Evolutionary conservation across 2,329 filamentous ascomycete species (phyloP).

Genomic region (Xylaria sp.): DNA sequence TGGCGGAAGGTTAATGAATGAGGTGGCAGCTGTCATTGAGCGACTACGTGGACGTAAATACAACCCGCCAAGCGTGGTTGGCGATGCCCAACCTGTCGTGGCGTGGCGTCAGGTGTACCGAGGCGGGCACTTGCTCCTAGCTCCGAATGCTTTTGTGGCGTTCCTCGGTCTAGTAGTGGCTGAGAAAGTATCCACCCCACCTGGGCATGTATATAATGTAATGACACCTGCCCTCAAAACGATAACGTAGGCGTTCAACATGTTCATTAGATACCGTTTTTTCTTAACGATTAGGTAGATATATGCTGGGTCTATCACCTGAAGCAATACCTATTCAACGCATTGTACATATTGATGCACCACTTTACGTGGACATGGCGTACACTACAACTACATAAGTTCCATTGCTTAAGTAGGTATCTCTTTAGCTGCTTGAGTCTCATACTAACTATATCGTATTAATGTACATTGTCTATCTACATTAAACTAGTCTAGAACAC

Average conservation of each 20-base stretch:
- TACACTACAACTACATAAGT: no score
- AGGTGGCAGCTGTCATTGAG: slow-evolving; percentile 29
- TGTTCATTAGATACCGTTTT: not conserved
- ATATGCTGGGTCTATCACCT: no score
- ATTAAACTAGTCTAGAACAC: no score
- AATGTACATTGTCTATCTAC: no score
- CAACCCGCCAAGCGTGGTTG: not conserved
- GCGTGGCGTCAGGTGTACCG: slow-evolving; percentile 6
- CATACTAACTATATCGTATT: no score
- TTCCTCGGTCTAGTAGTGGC: not conserved
- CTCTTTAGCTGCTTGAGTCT: no score
- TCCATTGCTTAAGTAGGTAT: no score
- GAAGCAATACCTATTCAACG: no score
- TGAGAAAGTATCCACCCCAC: not conserved
- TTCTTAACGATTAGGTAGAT: no score
- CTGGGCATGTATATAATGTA: not conserved
- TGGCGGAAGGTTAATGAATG: slow-evolving; percentile 24
- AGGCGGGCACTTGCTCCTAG: not conserved
- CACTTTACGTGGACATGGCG: no score
- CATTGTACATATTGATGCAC: no score
- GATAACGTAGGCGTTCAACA: not conserved
- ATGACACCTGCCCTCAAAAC: not conserved
- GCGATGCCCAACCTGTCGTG: slow-evolving; percentile 19
- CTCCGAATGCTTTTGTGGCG: slow-evolving; percentile 15
- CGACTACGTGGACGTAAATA: slow-evolving; percentile 33